Conservation (phyloP, 768 basidiomycete genomes). For the Rhizopogon vesiculosus region DNA sequence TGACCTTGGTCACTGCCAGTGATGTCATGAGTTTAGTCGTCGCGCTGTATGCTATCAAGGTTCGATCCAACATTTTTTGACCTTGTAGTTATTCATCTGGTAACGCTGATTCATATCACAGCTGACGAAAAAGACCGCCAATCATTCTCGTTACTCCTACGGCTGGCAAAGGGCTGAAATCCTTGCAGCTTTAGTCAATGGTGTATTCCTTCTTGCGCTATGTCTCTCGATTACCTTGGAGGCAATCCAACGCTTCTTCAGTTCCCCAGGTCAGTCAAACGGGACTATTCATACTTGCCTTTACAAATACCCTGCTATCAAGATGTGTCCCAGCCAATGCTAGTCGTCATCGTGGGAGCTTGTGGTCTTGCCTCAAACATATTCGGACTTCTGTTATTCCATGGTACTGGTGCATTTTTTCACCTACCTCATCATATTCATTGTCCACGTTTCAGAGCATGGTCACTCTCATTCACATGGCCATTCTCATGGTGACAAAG, state of each 20-base stretch:
- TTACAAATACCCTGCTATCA: constrained; percentile 3
- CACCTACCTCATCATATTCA: constrained; percentile 5
- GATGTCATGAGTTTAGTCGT: constrained; percentile 96
- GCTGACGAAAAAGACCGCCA: constrained; percentile 58
- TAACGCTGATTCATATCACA: constrained; percentile 24
- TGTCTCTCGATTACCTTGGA: constrained; percentile 96
- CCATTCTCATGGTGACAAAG: constrained; percentile 40
- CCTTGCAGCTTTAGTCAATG: constrained; percentile 90
- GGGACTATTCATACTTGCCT: not conserved
- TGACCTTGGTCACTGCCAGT: constrained; percentile 37
- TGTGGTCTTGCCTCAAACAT: constrained; percentile 90
- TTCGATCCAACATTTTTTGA: constrained; percentile 13
- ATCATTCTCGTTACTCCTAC: constrained; percentile 83
- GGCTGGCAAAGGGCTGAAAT: constrained; percentile 99
- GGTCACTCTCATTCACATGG: constrained; percentile 67
- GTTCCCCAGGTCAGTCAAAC: constrained; percentile 56
- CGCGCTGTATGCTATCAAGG: constrained; percentile 94
- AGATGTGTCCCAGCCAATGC: constrained; percentile 86
- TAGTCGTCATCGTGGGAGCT: constrained; percentile 87
- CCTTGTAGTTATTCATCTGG: not conserved
- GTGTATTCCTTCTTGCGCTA: constrained; percentile 92
- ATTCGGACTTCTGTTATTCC: constrained; percentile 91
- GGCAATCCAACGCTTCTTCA: constrained; percentile 87
- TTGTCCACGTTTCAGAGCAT: constrained; percentile 18
- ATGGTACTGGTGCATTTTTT: constrained; percentile 50